These are phyloP conservation scores for Ogataea hybrid DNA, from an alignment of 1,139 yeast species.

Conservation along the genomic window DNA sequence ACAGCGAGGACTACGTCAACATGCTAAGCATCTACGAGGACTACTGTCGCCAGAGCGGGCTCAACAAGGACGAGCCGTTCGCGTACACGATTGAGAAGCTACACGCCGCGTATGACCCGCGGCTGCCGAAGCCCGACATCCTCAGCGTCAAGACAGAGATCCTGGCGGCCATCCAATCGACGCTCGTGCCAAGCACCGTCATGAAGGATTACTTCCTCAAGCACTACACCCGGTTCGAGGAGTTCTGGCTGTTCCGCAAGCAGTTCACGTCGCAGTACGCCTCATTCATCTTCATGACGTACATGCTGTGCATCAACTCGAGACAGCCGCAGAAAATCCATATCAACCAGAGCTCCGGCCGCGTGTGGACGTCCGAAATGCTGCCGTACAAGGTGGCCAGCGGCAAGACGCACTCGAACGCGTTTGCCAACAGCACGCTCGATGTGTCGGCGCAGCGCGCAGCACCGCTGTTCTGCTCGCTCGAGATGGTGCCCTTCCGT, in stretches of 20 bases:
- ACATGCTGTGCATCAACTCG: slow-evolving; percentile 90
- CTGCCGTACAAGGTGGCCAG: slow-evolving; percentile 79
- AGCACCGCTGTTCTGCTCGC: slow-evolving; percentile 86
- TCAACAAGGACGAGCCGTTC: slow-evolving; percentile 86
- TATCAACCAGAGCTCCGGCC: slow-evolving; percentile 78
- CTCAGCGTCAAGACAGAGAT: slow-evolving; percentile 89
- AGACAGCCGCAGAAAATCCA: slow-evolving; percentile 94
- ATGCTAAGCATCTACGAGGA: slow-evolving; percentile 89
- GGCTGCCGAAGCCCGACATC: slow-evolving; percentile 89
- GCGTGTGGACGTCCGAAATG: slow-evolving; percentile 95
- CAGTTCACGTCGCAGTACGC: slow-evolving; percentile 96
- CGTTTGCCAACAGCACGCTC: slow-evolving; percentile 53
- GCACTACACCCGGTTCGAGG: slow-evolving; percentile 77
- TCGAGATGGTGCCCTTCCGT: slow-evolving; percentile 96
- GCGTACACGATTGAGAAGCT: slow-evolving; percentile 83
- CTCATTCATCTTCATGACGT: slow-evolving; percentile 89
- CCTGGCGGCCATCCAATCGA: slow-evolving; percentile 81
- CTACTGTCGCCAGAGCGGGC: slow-evolving; percentile 70
- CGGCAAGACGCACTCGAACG: slow-evolving; percentile 39
- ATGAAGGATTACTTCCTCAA: slow-evolving; percentile 65
- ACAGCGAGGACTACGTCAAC: slow-evolving; percentile 72
- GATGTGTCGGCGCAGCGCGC: slow-evolving; percentile 60
- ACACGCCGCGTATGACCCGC: slow-evolving; percentile 90
- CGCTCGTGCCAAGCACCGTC: slow-evolving; percentile 82
- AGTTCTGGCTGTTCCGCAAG: slow-evolving; percentile 95